Evolutionary conservation across 1,284 basidiomycete genomes (phyloP).

Genomic region (Exobasidium cylindrosporum): DNA sequence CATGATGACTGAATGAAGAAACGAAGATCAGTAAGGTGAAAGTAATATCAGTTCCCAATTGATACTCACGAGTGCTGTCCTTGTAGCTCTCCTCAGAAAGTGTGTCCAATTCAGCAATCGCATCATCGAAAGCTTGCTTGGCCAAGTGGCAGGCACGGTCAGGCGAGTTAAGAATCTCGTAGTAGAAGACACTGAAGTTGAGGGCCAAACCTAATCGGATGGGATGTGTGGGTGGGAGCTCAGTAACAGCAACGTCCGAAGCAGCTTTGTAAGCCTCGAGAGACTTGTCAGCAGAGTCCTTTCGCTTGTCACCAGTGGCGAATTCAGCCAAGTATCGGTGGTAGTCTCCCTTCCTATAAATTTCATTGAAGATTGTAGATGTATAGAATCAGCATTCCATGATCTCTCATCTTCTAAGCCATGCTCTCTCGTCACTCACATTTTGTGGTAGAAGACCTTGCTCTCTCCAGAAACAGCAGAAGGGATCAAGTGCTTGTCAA

Average conservation of each 20-base stretch:
- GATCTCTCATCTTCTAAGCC: background rate
- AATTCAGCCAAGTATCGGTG: slow-evolving; percentile 99
- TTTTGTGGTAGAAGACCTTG: slow-evolving; percentile 99
- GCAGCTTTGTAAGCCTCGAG: slow-evolving; percentile 99
- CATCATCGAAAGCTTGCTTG: slow-evolving; percentile 99
- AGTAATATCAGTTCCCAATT: background rate
- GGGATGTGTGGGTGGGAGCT: slow-evolving; percentile 97
- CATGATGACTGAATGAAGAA: slow-evolving; percentile 74
- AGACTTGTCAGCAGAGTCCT: slow-evolving; percentile 97
- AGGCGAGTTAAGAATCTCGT: slow-evolving; percentile 99
- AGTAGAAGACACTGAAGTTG: slow-evolving; percentile 99
- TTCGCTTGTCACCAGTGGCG: slow-evolving; percentile 96
- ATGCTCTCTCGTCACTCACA: slow-evolving; percentile 64
- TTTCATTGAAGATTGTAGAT: background rate
- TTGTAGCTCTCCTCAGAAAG: slow-evolving; percentile 99
- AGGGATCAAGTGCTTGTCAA: slow-evolving; percentile 98
- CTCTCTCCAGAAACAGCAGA: slow-evolving; percentile 96
- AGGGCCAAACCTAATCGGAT: slow-evolving; percentile 98
- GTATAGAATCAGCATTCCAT: background rate
- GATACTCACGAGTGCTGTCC: slow-evolving; percentile 53
- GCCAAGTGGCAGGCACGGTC: slow-evolving; percentile 99
- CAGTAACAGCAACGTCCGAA: slow-evolving; percentile 94
- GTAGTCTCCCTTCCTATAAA: slow-evolving; percentile 95
- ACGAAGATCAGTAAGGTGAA: background rate
- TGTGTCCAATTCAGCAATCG: slow-evolving; percentile 98